These are phyloP conservation scores for Paecilomyces sp. DNA, from an alignment of 2,329 filamentous ascomycete genomes.

Conservation along the genomic window DNA sequence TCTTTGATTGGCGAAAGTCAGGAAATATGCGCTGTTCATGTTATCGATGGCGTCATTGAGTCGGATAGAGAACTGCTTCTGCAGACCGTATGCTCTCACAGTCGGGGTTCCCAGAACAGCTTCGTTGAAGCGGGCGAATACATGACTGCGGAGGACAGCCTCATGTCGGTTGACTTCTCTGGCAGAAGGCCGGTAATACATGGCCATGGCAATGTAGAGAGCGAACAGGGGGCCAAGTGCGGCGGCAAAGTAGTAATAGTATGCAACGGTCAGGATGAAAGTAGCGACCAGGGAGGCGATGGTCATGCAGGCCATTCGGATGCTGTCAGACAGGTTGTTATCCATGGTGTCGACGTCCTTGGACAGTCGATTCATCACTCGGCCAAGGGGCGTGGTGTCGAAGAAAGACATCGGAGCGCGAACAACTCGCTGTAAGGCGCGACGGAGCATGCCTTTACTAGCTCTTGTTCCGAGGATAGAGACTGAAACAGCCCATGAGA, in stretches of 20 bases:
- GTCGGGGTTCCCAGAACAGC: constrained; percentile 68
- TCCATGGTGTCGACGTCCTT: constrained; percentile 91
- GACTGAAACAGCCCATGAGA: constrained; percentile 65
- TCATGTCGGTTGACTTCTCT: constrained; percentile 87
- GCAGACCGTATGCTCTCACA: constrained; percentile 82
- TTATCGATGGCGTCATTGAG: constrained; percentile 71
- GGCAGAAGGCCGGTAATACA: constrained; percentile 78
- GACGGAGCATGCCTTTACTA: constrained; percentile 67
- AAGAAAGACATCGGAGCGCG: constrained; percentile 71
- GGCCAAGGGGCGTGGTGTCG: constrained; percentile 82
- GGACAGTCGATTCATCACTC: constrained; percentile 87
- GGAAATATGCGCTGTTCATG: constrained; percentile 90
- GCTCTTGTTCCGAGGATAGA: constrained; percentile 69
- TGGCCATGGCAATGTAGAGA: constrained; percentile 68
- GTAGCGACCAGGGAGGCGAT: constrained; percentile 69
- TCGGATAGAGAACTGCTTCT: constrained; percentile 63
- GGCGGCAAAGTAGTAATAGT: constrained; percentile 73
- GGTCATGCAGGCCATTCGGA: constrained; percentile 83
- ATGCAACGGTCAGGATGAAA: constrained; percentile 79
- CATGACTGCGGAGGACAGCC: constrained; percentile 60
- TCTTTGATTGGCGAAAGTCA: constrained; percentile 91
- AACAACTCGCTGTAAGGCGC: constrained; percentile 64
- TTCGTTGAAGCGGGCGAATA: constrained; percentile 84
- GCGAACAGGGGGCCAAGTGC: constrained; percentile 59
- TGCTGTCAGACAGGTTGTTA: constrained; percentile 74